Percentiles rank a stretch among this genome's conserved stretches.
Evolutionary conservation across 2,329 filamentous ascomycete genomes (phyloP).

Genomic region (Fusarium albosuccineum): DNA sequence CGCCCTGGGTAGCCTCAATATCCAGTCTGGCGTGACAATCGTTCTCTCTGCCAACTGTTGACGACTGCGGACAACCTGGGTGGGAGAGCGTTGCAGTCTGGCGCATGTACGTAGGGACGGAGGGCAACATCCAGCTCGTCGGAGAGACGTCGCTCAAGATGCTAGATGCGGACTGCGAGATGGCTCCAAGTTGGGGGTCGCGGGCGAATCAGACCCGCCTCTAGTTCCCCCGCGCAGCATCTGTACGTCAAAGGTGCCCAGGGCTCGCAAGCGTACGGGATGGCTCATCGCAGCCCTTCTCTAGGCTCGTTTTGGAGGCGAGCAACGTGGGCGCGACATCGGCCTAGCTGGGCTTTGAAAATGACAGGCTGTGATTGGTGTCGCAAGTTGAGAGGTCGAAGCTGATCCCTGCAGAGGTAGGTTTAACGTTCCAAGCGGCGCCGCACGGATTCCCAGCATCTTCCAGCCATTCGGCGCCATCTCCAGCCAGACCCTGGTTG

Average conservation of each 20-base stretch:
- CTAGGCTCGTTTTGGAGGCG: constrained; percentile 25
- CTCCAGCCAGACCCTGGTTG: constrained; percentile 30
- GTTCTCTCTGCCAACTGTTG: constrained; percentile 13
- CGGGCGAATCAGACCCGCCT: constrained; percentile 39
- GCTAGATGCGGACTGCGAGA: constrained; percentile 26
- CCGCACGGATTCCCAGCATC: constrained; percentile 40
- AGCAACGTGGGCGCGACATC: constrained; percentile 49
- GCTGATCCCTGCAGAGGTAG: constrained; percentile 40
- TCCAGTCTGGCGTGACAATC: constrained; percentile 12
- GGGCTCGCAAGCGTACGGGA: constrained; percentile 34
- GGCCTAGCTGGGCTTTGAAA: constrained; percentile 49
- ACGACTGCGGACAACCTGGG: no score
- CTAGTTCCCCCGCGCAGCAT: constrained; percentile 44
- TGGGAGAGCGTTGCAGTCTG: constrained; percentile 7
- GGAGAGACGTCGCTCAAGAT: constrained; percentile 29
- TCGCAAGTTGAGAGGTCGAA: constrained; percentile 38
- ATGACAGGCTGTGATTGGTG: constrained; percentile 49
- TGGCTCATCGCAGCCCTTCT: constrained; percentile 20
- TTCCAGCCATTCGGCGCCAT: constrained; percentile 42
- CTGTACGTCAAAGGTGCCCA: constrained; percentile 47
- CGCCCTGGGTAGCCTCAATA: constrained; percentile 1
- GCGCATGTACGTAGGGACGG: constrained; percentile 29
- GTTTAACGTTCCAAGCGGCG: constrained; percentile 48
- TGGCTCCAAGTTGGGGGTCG: constrained; percentile 29
- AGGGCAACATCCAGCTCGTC: constrained; percentile 38